These are phyloP conservation scores for Cinnamomum micranthum DNA, from an alignment of 164 flowering plant species.

Conservation along the genomic window DNA sequence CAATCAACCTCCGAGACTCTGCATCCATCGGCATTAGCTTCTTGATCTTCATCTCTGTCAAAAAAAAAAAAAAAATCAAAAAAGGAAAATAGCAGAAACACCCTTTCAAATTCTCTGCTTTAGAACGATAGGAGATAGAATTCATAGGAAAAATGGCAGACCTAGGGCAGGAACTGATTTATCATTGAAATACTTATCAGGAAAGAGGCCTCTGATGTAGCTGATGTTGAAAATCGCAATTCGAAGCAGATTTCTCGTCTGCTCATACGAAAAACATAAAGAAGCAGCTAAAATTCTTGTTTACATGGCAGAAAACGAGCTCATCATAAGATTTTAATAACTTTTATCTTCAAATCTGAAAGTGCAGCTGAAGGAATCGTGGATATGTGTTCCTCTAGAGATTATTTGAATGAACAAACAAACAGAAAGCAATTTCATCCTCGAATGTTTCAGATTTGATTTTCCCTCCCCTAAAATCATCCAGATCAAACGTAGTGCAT, in stretches of 20 bases:
- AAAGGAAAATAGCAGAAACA: not conserved
- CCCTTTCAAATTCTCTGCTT: not conserved
- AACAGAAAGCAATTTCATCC: too few species aligned
- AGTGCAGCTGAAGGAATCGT: too few species aligned
- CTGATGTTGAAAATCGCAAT: slow-evolving; percentile 95
- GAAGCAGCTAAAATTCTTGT: too few species aligned
- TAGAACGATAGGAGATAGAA: not conserved
- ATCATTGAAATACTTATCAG: slow-evolving; percentile 89
- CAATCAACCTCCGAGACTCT: slow-evolving; percentile 86
- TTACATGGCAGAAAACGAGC: too few species aligned
- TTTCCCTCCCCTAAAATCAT: too few species aligned
- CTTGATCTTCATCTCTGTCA: slow-evolving; percentile 89
- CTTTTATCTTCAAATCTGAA: too few species aligned
- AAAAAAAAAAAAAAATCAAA: not conserved
- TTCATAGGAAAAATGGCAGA: slow-evolving; percentile 18
- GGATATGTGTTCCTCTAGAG: too few species aligned
- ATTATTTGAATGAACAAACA: too few species aligned
- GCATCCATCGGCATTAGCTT: slow-evolving; percentile 95
- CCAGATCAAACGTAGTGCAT: too few species aligned
- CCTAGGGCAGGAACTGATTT: slow-evolving; percentile 93
- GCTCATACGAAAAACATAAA: slow-evolving; percentile 4
- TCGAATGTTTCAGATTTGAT: too few species aligned
- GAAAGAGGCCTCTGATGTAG: slow-evolving; percentile 92
- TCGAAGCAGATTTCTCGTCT: slow-evolving; percentile 92
- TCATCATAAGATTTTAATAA: too few species aligned